Evolutionary conservation across 2,329 filamentous ascomycete species (phyloP).

Genomic region (Fusarium nisikadoi): DNA sequence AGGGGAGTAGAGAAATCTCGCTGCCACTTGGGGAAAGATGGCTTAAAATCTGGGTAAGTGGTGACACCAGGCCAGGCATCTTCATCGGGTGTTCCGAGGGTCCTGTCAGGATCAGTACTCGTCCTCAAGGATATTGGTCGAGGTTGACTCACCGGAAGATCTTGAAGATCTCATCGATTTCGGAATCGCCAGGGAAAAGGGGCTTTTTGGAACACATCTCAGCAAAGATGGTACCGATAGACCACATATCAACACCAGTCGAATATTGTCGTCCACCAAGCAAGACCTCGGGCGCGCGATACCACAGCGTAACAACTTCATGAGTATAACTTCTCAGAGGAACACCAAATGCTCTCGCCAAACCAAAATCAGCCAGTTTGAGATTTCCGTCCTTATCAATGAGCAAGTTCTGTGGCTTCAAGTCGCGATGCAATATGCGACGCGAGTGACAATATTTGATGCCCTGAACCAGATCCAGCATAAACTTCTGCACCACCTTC

Average conservation of each 20-base stretch:
- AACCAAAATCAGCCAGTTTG: conserved; percentile 89
- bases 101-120: conserved; percentile 52
- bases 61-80: conserved; percentile 89
- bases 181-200: conserved; percentile 89
- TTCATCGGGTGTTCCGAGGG: conserved; percentile 86
- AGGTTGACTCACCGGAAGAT: conserved; percentile 73
- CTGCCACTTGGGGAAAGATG: conserved; percentile 91
- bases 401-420: conserved; percentile 91
- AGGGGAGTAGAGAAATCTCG: conserved; percentile 73
- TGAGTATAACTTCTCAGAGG: conserved; percentile 92
- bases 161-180: conserved; percentile 58
- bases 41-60: conserved; percentile 92
- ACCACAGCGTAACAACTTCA: conserved; percentile 95
- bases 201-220: conserved; percentile 97
- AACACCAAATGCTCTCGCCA: conserved; percentile 90
- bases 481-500: conserved; percentile 90
- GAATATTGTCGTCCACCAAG: conserved; percentile 92
- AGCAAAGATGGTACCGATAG: conserved; percentile 91
- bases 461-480: conserved; percentile 86
- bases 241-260: conserved; percentile 97
- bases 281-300: conserved; percentile 89
- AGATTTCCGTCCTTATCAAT: conserved; percentile 89
- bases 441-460: conserved; percentile 90
- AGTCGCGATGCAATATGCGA: conserved; percentile 85
- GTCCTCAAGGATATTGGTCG: neutral